A percentile compares a stretch with the other conserved stretches of the same genome.
Conservation (phyloP, 2,329 filamentous ascomycete species). For the Endothia cerciana region DNA sequence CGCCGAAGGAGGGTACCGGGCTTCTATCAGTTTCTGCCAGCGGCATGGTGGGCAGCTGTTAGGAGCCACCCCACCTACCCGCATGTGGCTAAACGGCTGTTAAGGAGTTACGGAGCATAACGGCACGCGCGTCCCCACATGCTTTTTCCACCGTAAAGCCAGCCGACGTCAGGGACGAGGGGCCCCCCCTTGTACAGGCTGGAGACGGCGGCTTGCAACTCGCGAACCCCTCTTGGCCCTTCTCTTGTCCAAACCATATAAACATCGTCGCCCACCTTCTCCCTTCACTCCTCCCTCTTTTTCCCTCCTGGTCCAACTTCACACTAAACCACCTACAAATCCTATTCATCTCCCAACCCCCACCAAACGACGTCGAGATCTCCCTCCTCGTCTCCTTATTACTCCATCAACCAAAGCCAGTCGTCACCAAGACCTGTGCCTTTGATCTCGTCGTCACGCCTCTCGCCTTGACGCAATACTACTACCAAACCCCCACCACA, state of each 20-base stretch:
- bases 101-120: constrained; percentile 5
- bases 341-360: not conserved
- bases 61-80: not conserved
- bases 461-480: not conserved
- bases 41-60: constrained; percentile 6
- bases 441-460: not conserved
- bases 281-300: not conserved
- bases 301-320: constrained; percentile 1
- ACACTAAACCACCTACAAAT: not conserved
- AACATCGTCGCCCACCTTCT: constrained; percentile 16
- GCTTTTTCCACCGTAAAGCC: constrained; percentile 2
- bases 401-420: not conserved
- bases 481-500: not conserved
- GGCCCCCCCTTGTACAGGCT: constrained; percentile 6
- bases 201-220: constrained; percentile 23
- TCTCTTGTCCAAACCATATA: constrained; percentile 21
- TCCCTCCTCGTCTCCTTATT: not conserved
- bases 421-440: not conserved
- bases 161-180: constrained; percentile 29
- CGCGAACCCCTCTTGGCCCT: constrained; percentile 25
- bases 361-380: not conserved
- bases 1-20: not conserved
- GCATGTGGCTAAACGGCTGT: not conserved
- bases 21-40: constrained; percentile 16
- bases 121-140: not conserved